Evolutionary conservation across 2,329 filamentous ascomycete genomes (phyloP), one percentile per base, ranked within the genome.

Genomic region (Aspergillus fructus): DNA sequence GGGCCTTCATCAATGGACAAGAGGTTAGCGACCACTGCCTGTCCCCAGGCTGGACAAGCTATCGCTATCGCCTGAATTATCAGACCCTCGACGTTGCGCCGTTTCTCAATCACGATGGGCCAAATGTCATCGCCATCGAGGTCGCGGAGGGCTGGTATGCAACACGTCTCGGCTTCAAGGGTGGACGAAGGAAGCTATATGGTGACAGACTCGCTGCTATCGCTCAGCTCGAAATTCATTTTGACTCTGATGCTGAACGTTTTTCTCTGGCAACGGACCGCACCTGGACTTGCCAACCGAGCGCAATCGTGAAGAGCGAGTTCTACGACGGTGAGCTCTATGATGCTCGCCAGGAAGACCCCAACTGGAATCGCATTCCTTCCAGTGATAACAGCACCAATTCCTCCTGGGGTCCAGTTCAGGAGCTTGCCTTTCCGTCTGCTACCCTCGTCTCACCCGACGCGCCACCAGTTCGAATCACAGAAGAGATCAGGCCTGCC

Each of bases 251-350:
- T 21, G 2, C 23, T 27, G 21, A 56, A n/a, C 17, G 48, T 6
- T 61, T 62, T 30, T 61, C 53, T 3, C 4, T 69, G 8, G 43
- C 48, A 13, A 65, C 70, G 4, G 63, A 73, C 46, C 30, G 45
- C 1, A 56, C 64, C 0, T 74, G 71, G 72, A 60, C 52, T 8
- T 64, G 56, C 9, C 49, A 58, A 7, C 9, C 49, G 5, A 63
- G 65, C 15, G 56, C 69, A 1, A 64, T 68, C 12, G 24, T 64
- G 1, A 59, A 43, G 19, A 67, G 65, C 49, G 79, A 81, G 23
- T 73, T 85, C 2, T 84, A 84, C 56, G 74, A 84, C 59, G 83
- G 83, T 12, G 82, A 85, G 55, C 62, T 72, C 0, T 85, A 81
- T 56, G 79, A 85, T 62, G 69, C 73, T 0, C 66, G 70, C 65